These are phyloP conservation scores for Solanum pinnatisectum DNA, from an alignment of 257 asterid genomes.

Conservation along the genomic window DNA sequence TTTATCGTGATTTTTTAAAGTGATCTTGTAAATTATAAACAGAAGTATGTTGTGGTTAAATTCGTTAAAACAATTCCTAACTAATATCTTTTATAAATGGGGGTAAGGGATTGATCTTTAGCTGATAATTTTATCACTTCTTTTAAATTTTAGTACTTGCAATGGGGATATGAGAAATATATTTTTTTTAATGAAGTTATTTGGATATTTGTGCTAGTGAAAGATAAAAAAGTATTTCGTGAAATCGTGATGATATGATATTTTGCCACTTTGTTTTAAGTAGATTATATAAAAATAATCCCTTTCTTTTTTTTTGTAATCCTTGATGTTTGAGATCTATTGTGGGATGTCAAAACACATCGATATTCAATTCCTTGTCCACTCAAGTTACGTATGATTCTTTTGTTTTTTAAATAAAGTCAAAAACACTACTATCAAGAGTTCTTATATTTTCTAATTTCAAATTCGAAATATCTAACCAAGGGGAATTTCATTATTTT, in stretches of 20 bases:
- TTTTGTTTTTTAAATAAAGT: too few relatives aligned
- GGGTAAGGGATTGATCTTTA: neutral
- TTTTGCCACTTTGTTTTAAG: neutral
- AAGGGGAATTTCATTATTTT: too few relatives aligned
- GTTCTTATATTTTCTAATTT: neutral
- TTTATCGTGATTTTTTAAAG: too few relatives aligned
- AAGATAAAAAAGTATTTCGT: too few relatives aligned
- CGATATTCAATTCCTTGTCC: too few relatives aligned
- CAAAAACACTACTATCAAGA: neutral
- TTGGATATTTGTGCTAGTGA: neutral
- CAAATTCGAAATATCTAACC: neutral
- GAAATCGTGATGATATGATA: neutral
- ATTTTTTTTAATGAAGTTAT: neutral
- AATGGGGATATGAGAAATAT: neutral
- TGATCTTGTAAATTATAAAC: rapidly evolving
- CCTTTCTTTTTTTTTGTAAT: too few relatives aligned
- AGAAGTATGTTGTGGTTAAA: too few relatives aligned
- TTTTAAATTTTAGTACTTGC: too few relatives aligned
- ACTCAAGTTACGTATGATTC: neutral
- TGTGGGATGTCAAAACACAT: too few relatives aligned
- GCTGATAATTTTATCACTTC: neutral
- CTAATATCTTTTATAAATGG: too few relatives aligned
- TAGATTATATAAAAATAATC: neutral
- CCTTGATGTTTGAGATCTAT: too few relatives aligned
- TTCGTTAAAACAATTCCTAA: neutral